Evolutionary conservation across 2,329 filamentous ascomycete species (phyloP).

Genomic region (Aspergillus sp.): DNA sequence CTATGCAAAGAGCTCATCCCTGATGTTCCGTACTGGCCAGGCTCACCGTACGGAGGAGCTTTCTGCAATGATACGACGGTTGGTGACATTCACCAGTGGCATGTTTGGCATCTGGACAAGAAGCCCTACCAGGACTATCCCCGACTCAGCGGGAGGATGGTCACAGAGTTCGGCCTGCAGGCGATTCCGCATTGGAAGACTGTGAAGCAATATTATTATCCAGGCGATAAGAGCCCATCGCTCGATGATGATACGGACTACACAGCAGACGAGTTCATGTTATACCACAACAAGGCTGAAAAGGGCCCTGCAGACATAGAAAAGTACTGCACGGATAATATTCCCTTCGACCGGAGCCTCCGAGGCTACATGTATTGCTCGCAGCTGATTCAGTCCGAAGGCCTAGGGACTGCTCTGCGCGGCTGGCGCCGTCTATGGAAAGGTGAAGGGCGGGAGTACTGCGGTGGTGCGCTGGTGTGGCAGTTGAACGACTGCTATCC

Average conservation of each 20-base stretch:
- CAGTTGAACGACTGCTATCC: slow-evolving; percentile 60
- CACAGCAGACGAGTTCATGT: slow-evolving; percentile 56
- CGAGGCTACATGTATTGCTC: slow-evolving; percentile 66
- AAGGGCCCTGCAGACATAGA: not conserved
- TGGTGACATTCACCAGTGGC: slow-evolving; percentile 95
- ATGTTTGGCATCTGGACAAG: slow-evolving; percentile 59
- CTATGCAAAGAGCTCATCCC: slow-evolving; percentile 71
- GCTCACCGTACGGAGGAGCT: slow-evolving; percentile 84
- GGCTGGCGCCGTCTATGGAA: slow-evolving; percentile 54
- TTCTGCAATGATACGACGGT: slow-evolving; percentile 77
- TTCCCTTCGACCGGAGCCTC: slow-evolving; percentile 53
- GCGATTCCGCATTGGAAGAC: slow-evolving; percentile 85
- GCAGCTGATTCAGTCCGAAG: slow-evolving; percentile 63
- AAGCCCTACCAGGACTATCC: slow-evolving; percentile 92
- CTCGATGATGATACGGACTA: slow-evolving; percentile 60
- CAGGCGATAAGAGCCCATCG: slow-evolving; percentile 78
- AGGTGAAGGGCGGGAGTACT: slow-evolving; percentile 43
- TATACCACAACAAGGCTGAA: slow-evolving; percentile 95
- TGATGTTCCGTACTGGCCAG: slow-evolving; percentile 74
- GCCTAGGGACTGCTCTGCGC: slow-evolving; percentile 63
- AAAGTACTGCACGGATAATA: not conserved
- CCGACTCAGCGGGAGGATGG: slow-evolving; percentile 83
- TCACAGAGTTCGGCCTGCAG: slow-evolving; percentile 95
- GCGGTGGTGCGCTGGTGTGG: slow-evolving; percentile 51
- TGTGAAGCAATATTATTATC: slow-evolving; percentile 76